A percentile compares a stretch with the other conserved stretches of the same genome.
Evolutionary conservation across 352 stramenopile species (phyloP).

Genomic region (Globisporangium middletonii): DNA sequence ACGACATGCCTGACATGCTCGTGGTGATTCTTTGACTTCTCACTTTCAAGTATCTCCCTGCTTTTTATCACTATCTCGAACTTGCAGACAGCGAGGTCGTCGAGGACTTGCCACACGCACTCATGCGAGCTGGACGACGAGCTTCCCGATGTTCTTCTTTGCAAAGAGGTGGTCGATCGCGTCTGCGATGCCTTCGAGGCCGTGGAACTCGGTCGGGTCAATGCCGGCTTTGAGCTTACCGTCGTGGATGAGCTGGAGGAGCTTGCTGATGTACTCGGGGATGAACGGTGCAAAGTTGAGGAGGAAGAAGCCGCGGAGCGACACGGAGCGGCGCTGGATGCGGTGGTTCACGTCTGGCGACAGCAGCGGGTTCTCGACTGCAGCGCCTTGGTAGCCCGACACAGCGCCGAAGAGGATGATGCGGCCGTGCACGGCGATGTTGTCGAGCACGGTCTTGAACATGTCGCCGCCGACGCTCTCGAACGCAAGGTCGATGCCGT

Average conservation of each 20-base stretch:
- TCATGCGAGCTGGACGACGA: constrained; percentile 43
- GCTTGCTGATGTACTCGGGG: constrained; percentile 27
- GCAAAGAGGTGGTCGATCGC: constrained; percentile 47
- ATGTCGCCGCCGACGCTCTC: no score
- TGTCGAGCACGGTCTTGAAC: no score
- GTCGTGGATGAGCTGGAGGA: constrained; percentile 38
- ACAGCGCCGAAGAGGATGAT: no score
- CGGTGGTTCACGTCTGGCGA: constrained; percentile 5
- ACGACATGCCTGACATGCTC: no score
- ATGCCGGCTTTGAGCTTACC: constrained; percentile 34
- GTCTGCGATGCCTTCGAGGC: constrained; percentile 41
- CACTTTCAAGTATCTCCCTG: no score
- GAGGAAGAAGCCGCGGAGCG: constrained; percentile 28
- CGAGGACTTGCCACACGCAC: neutral
- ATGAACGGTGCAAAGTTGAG: constrained; percentile 26
- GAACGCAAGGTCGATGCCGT: no score
- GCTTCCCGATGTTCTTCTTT: constrained; percentile 41
- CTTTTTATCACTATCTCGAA: no score
- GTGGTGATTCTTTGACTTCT: neutral
- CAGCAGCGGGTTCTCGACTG: no score
- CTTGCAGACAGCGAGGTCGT: no score
- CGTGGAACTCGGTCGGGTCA: constrained; percentile 28
- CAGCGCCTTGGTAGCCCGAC: no score
- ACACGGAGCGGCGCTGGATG: constrained; percentile 20
- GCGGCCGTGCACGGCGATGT: no score